Conservation (phyloP, 306 rosid species). For the Sindora glabra region DNA sequence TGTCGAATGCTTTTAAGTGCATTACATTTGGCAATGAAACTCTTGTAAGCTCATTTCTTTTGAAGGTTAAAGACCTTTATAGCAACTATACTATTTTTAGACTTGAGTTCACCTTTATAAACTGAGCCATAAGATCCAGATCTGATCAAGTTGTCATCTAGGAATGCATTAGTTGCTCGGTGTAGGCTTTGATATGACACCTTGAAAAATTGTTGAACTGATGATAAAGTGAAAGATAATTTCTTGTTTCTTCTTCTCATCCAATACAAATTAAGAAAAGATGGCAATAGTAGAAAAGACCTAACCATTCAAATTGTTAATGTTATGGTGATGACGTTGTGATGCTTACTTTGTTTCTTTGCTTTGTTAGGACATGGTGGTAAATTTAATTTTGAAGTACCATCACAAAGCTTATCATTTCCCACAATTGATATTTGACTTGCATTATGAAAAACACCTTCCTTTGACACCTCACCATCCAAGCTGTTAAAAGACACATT, state of each 20-base stretch:
- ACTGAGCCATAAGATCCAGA: not conserved
- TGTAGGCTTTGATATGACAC: too few relatives aligned
- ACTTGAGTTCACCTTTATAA: too few relatives aligned
- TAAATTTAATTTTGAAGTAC: too few relatives aligned
- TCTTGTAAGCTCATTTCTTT: not conserved
- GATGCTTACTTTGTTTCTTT: too few relatives aligned
- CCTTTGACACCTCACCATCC: constrained; percentile 8
- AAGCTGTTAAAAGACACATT: constrained; percentile 10
- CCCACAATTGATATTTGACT: too few relatives aligned
- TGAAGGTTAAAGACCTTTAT: not conserved
- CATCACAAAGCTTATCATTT: too few relatives aligned
- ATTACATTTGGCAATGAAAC: too few relatives aligned
- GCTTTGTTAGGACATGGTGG: too few relatives aligned
- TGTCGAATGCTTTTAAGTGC: too few relatives aligned
- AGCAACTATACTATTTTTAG: not conserved
- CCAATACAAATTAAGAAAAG: not conserved
- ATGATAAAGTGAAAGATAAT: not conserved
- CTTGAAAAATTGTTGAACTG: not conserved
- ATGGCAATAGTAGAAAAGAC: not conserved
- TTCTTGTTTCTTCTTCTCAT: not conserved
- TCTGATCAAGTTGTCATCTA: not conserved
- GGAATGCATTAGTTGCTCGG: not conserved
- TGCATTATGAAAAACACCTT: too few relatives aligned
- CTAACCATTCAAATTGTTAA: not conserved
- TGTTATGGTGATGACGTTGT: not conserved